Conservation (phyloP, 805 yeast species). For the Cyberlindnera veronae region DNA sequence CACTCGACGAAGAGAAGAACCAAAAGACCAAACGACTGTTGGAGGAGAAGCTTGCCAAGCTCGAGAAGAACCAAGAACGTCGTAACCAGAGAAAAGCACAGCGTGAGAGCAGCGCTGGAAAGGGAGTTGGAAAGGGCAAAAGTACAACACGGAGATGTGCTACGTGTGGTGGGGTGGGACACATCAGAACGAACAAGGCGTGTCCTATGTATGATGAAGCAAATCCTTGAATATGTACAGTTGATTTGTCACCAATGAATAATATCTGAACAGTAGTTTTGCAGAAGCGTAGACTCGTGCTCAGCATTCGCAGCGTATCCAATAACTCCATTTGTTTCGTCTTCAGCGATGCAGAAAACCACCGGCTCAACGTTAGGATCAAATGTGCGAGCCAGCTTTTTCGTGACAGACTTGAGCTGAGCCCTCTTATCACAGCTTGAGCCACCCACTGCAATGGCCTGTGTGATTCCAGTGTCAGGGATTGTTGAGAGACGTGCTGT, state of each 20-base stretch:
- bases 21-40: conserved; percentile 70
- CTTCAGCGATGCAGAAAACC: conserved; percentile 37
- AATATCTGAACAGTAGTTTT: conserved; percentile 22
- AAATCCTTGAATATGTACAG: conserved; percentile 16
- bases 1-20: conserved; percentile 82
- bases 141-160: conserved; percentile 76
- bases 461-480: conserved; percentile 28
- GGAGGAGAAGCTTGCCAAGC: conserved; percentile 78
- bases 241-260: conserved; percentile 23
- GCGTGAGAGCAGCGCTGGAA: conserved; percentile 33
- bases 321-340: conserved; percentile 16
- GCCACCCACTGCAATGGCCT: conserved; percentile 38
- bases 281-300: conserved; percentile 16
- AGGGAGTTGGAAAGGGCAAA: conserved; percentile 31
- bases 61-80: conserved; percentile 72
- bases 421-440: conserved; percentile 44
- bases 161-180: conserved; percentile 94
- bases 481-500: conserved; percentile 30
- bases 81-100: conserved; percentile 54
- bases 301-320: conserved; percentile 21
- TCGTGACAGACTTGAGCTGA: conserved; percentile 36
- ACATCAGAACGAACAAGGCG: conserved; percentile 80
- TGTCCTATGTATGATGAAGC: conserved; percentile 81
- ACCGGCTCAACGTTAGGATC: conserved; percentile 36
- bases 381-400: conserved; percentile 36